A percentile compares a stretch with the other conserved stretches of the same genome.
Evolutionary conservation across 2,329 filamentous ascomycete species (phyloP).

Genomic region (Diplocarpon rosae): DNA sequence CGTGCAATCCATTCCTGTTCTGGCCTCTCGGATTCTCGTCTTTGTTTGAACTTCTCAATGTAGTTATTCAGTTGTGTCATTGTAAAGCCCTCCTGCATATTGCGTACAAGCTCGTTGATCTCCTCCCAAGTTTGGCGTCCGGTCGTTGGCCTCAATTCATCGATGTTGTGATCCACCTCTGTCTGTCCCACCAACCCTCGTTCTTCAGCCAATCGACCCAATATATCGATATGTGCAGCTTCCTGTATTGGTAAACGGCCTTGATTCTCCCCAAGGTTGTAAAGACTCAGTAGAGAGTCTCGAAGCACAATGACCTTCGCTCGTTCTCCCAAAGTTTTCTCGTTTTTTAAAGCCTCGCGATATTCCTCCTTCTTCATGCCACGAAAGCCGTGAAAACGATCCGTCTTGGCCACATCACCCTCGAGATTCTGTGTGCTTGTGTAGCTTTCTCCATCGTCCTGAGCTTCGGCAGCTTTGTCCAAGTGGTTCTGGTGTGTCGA

Average conservation of each 20-base stretch:
- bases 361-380: conserved; percentile 16
- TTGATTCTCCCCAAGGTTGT: conserved; percentile 1
- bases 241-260: conserved; percentile 1
- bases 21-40: not conserved
- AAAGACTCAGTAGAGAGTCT: conserved; percentile 18
- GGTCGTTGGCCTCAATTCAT: conserved; percentile 19
- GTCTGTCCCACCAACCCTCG: conserved; percentile 19
- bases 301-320: conserved; percentile 26
- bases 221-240: conserved; percentile 23
- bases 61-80: conserved; percentile 23
- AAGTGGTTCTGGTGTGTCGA: not conserved
- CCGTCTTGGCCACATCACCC: no score
- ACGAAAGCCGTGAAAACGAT: conserved; percentile 13
- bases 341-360: conserved; percentile 15
- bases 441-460: not conserved
- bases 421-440: no score
- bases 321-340: conserved; percentile 18
- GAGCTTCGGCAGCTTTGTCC: not conserved
- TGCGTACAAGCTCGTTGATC: conserved; percentile 20
- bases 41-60: conserved; percentile 10
- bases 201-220: conserved; percentile 22
- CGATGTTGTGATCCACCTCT: conserved; percentile 25
- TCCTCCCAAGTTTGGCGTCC: conserved; percentile 18
- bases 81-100: conserved; percentile 24
- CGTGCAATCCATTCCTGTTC: conserved; percentile 1